A percentile compares a stretch with the other conserved stretches of the same genome.
Conservation (phyloP, 345 rosid genomes). For the Eucalyptus leucophloia region DNA sequence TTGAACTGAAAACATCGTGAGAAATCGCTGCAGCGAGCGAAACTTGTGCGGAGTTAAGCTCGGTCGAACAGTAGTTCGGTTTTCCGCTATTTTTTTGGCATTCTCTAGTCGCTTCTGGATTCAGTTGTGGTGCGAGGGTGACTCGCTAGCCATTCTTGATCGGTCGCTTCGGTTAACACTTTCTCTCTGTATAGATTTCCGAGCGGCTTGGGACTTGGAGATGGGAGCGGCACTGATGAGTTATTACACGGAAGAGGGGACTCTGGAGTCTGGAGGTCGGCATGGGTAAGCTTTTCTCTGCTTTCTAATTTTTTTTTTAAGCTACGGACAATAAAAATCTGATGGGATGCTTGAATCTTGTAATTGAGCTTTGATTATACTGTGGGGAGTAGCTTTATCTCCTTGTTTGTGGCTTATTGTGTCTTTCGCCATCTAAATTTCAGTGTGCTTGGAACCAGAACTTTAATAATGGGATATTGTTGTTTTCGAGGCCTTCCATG, state of each 20-base stretch:
- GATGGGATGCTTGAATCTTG: too few relatives aligned
- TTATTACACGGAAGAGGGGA: constrained; percentile 49
- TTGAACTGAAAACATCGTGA: not conserved
- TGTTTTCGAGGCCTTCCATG: too few relatives aligned
- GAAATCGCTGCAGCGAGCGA: not conserved
- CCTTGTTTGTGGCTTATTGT: not conserved
- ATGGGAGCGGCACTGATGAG: constrained; percentile 31
- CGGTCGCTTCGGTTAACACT: not conserved
- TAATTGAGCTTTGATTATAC: not conserved
- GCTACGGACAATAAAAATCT: not conserved
- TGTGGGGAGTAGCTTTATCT: not conserved
- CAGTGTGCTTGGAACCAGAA: not conserved
- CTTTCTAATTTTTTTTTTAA: not conserved
- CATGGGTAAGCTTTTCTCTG: constrained; percentile 44
- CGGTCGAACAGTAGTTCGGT: not conserved
- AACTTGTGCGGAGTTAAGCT: not conserved
- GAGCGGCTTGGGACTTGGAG: not conserved
- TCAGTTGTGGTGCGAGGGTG: not conserved
- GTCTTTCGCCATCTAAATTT: not conserved
- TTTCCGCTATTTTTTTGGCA: not conserved
- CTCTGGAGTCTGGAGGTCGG: constrained; percentile 77
- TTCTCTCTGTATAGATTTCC: not conserved
- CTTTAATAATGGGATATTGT: not conserved
- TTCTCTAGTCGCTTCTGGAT: not conserved
- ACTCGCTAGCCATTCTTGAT: not conserved